phyloP scores from a whole-genome alignment of 1,284 basidiomycete species.

The Xerocomus nothofagi region DNA sequence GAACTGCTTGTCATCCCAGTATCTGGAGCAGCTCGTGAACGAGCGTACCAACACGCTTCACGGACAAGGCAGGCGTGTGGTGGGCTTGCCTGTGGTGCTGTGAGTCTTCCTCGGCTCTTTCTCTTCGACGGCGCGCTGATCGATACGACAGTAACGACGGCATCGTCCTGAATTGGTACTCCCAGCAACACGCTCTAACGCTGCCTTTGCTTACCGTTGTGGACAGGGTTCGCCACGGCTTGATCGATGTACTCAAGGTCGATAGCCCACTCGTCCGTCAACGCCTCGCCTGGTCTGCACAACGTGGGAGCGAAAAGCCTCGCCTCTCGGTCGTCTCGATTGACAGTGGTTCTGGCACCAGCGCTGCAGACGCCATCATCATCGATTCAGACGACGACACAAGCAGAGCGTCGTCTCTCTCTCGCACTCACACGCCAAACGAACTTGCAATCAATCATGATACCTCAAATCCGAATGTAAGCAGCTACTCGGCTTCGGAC shows the following conservation, averaged over 20 bases:
- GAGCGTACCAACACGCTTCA: constrained; percentile 24
- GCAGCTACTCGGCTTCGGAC: constrained; percentile 9
- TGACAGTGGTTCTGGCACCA: constrained; percentile 10
- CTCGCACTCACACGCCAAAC: background rate
- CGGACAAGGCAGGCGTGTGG: constrained; percentile 24
- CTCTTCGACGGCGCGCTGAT: constrained; percentile 9
- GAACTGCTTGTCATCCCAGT: constrained; percentile 9
- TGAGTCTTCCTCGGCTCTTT: constrained; percentile 15
- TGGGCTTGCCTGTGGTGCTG: constrained; percentile 30
- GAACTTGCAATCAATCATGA: background rate
- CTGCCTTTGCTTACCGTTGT: constrained; percentile 10
- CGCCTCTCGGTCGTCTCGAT: background rate
- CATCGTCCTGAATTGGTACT: constrained; percentile 34
- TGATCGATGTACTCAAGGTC: background rate
- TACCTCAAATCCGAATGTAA: constrained; percentile 1
- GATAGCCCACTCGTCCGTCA: background rate
- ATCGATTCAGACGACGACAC: constrained; percentile 22
- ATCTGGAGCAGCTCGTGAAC: constrained; percentile 17
- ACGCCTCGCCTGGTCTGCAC: background rate
- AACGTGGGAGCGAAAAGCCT: background rate
- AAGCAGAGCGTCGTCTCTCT: background rate
- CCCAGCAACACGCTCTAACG: background rate
- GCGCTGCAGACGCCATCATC: constrained; percentile 20
- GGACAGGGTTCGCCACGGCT: constrained; percentile 20
- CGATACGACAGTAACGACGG: constrained; percentile 28